phyloP scores from a whole-genome alignment of 305 asterid species.

The Fraxinus xanthoxyloides region DNA sequence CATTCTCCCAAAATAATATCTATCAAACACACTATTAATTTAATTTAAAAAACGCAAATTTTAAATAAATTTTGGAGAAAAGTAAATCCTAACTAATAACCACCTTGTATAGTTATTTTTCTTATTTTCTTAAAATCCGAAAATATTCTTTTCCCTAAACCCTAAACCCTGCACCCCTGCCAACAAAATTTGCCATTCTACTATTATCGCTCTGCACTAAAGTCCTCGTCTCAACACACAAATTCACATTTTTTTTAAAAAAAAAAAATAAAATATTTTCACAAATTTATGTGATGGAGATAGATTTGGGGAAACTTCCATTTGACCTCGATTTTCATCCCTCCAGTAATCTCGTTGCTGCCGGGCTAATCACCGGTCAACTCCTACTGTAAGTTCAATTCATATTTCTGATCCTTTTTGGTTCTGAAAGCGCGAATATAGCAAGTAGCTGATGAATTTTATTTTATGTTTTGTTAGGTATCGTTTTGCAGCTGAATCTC shows the following conservation, averaged over 20 bases:
- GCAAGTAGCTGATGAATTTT: neutral
- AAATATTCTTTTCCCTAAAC: neutral
- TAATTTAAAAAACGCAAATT: too few species aligned
- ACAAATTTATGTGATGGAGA: constrained; percentile 41
- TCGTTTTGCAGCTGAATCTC: constrained; percentile 62
- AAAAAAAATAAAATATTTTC: neutral
- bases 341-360: constrained; percentile 58
- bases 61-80: too few species aligned
- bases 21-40: too few species aligned
- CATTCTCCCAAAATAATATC: too few species aligned
- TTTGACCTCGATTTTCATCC: constrained; percentile 91
- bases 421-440: neutral
- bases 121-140: too few species aligned
- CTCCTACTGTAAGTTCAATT: constrained; percentile 56
- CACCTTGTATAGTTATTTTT: too few species aligned
- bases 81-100: too few species aligned
- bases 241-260: neutral
- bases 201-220: neutral
- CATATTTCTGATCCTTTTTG: neutral
- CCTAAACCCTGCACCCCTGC: neutral
- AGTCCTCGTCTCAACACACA: neutral
- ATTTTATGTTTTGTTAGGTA: constrained; percentile 35
- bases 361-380: constrained; percentile 76
- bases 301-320: constrained; percentile 58
- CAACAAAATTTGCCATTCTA: neutral